Evolutionary conservation across 108 stramenopile species (phyloP), one percentile per base, ranked within the genome.

Genomic region (Nitzschia sp.): DNA sequence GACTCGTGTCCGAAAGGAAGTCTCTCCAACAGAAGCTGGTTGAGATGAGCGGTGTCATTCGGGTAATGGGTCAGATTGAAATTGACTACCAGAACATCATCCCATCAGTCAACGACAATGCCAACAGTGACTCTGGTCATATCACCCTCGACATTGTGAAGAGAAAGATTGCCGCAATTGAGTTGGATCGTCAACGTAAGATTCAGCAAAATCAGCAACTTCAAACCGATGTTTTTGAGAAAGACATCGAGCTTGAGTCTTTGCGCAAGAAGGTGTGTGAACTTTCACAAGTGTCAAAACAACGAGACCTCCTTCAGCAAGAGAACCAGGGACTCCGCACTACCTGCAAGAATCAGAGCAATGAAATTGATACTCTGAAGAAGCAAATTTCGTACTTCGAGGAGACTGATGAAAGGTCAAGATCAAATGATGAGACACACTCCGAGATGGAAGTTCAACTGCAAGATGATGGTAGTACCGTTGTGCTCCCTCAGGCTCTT

Each of bases 41-140:
- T 29, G 65, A 65, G 40, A 38, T 65, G 65, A 11, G 52, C 65
- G 51, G 52, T 12, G 53, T 65, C 0, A 51, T 65, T 12, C 50
- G 65, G 10, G 52, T 21, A 15, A 14, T 65, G 65, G 52, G 53
- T 12, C 53, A 38, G 9, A 40, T 65, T 38, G 65, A 52, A 2
- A 53, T 53, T 14, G 53, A 53, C 34, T 53, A 65, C 34, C 6
- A 19, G 14, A 65, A 10, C 37, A 34, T 34, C 5, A 34, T 34
- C 29, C 29, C 29, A 34, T 34, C 29, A 3, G 41, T 29, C 29
- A 26, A 26, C 10, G 40, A 53, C 8, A 20, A 51, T 15, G 19
- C 34, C 10, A 24, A 21, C 25, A 63, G 42, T 34, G 15, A 22
- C 24, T 21, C 24, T 9, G 46, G 6, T 51, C 1, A 29, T 5